Evolutionary conservation across 1,284 basidiomycete genomes (phyloP).

Genomic region (Stygiomarasmius scandens): DNA sequence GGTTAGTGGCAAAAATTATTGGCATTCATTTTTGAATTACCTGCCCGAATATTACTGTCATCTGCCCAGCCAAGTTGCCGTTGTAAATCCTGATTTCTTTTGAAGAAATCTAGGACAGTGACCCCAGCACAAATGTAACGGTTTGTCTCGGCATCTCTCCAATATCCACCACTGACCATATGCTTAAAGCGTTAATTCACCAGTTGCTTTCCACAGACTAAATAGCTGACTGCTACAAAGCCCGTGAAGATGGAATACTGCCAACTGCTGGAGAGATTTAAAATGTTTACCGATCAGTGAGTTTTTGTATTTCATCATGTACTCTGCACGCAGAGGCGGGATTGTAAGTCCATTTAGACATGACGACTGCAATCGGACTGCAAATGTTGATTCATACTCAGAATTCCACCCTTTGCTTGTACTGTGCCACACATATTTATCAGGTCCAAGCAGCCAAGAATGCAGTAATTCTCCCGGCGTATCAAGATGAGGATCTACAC

Average conservation of each 20-base stretch:
- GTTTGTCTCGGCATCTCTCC: constrained; percentile 14
- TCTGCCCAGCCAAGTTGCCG: constrained; percentile 5
- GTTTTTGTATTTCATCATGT: constrained; percentile 40
- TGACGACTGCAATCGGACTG: constrained; percentile 30
- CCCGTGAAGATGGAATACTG: constrained; percentile 34
- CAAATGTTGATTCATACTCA: constrained; percentile 23
- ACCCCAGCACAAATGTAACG: constrained; percentile 22
- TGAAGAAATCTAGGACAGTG: constrained; percentile 19
- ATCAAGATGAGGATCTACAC: constrained; percentile 30
- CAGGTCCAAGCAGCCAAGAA: constrained; percentile 37
- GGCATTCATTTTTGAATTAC: neutral
- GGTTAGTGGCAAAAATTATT: neutral
- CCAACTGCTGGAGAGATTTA: constrained; percentile 37
- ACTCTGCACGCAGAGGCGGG: constrained; percentile 31
- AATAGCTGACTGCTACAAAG: constrained; percentile 4
- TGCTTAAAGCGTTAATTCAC: constrained; percentile 32
- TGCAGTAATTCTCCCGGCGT: constrained; percentile 43
- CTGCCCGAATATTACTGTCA: neutral
- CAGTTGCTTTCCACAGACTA: constrained; percentile 25
- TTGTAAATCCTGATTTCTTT: constrained; percentile 12
- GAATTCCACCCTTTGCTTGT: constrained; percentile 25
- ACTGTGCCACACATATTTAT: constrained; percentile 41
- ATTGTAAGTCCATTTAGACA: constrained; percentile 33
- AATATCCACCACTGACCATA: constrained; percentile 30
- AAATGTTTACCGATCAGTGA: constrained; percentile 43